Base-by-base conservation (phyloP, 2,329 filamentous ascomycete species). In the Byssothecium circinans region DNA sequence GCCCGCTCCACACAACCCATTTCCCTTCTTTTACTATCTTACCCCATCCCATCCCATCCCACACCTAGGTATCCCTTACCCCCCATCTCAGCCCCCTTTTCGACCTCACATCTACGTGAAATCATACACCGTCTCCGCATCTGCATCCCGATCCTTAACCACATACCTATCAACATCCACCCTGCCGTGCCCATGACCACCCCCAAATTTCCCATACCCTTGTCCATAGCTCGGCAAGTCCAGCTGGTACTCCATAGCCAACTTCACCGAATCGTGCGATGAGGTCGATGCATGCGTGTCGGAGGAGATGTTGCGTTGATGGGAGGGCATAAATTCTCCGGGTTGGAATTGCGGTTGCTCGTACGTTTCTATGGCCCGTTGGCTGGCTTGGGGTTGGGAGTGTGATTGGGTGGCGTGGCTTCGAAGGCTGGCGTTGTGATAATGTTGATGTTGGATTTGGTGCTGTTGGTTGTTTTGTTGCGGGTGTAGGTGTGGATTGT, bases 241-340 rank as follows among this genome's bases (percentile, higher is more conserved):
- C 12, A 49, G 40, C 32, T 53, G 59, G 35, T 67, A 67, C 47
- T 66, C 62, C 40, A 34, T 41, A 1, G 64, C 64, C 30, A 65
- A 32, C 29, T 56, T 53, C 8, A 33, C 48, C 2, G 57, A 55
- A 34, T 62, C 61, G 12, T 58, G 50, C 18, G 52, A 57, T 8
- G 42, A 47, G 7, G 35, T 51, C 8, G 56, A 58, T 4, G 44
- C 43, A 22, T 53, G 36, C 2, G 49, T 50, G 19, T 50, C 49
- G 15, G 37, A 19, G 2, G 56, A 58, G 14, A 37, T 41, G 37
- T 46, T 49, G 4, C 55, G 54, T 22, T 51, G 49, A 43, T 64
- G 60, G 12, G 2, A 11, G 8, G 47, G 25, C n/a, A 36, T 35
- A 29, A 37, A 49, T 47, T n/a, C 10, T 39, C 15, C 14, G 37